Evolutionary conservation across 2,329 filamentous ascomycete genomes (phyloP).

Genomic region (Blumeria graminis): DNA sequence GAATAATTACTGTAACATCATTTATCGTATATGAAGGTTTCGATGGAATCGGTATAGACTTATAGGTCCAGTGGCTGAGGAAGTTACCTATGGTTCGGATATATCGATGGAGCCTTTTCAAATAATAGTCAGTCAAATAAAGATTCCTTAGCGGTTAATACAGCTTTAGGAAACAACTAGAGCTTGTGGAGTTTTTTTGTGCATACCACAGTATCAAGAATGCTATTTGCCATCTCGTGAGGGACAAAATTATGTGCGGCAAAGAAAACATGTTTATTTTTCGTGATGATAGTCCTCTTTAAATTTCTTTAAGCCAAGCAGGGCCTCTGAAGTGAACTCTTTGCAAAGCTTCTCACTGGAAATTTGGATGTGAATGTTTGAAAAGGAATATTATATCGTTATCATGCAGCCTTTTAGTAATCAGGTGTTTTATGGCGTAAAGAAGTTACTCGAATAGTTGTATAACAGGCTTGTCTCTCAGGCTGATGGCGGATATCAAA

Average conservation of each 20-base stretch:
- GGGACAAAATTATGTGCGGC: not conserved
- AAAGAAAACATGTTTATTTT: not conserved
- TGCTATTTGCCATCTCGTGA: not conserved
- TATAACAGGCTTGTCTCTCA: not conserved
- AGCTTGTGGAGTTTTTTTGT: not conserved
- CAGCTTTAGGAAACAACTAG: not conserved
- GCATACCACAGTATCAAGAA: slow-evolving; percentile 1
- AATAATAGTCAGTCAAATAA: not conserved
- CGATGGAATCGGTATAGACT: slow-evolving; percentile 57
- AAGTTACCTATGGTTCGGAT: slow-evolving; percentile 65
- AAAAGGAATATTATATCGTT: not conserved
- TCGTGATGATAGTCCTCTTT: not conserved
- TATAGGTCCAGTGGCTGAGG: slow-evolving; percentile 67
- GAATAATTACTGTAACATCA: slow-evolving; percentile 85
- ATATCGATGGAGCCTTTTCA: slow-evolving; percentile 60
- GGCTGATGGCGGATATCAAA: not conserved
- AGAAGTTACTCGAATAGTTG: too few species aligned
- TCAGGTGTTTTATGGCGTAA: too few species aligned
- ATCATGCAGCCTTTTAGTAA: too few species aligned
- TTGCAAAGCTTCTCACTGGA: not conserved
- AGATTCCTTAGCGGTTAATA: not conserved
- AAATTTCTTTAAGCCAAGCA: not conserved
- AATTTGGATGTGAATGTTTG: not conserved
- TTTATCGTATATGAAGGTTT: slow-evolving; percentile 43
- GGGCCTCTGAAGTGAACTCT: not conserved